phyloP scores from a whole-genome alignment of 1,284 basidiomycete genomes.

The Irpex lacteus region DNA sequence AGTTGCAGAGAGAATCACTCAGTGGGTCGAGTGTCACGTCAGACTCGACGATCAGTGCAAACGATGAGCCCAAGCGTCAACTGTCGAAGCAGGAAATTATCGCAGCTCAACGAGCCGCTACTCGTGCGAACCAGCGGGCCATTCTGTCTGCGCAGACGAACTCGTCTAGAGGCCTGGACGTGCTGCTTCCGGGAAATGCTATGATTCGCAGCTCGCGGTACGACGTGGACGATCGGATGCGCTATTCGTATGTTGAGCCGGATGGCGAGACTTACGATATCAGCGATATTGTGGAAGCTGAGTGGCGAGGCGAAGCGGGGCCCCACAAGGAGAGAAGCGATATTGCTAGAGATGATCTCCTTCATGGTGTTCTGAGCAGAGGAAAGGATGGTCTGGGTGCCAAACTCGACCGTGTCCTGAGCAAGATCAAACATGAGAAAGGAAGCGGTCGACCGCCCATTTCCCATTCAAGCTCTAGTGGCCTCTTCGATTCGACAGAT shows the following conservation, averaged over 20 bases:
- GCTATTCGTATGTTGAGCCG: constrained; percentile 88
- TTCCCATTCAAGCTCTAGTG: constrained; percentile 16
- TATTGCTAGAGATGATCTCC: constrained; percentile 51
- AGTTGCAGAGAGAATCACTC: constrained; percentile 66
- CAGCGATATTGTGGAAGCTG: constrained; percentile 88
- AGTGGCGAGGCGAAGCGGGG: constrained; percentile 55
- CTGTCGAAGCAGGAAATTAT: constrained; percentile 85
- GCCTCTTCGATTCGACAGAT: constrained; percentile 27
- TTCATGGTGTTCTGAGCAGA: constrained; percentile 59
- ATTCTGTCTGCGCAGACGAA: constrained; percentile 85
- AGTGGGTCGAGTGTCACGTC: constrained; percentile 44
- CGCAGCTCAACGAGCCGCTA: constrained; percentile 85
- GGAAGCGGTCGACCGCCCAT: constrained; percentile 22
- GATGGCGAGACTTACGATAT: constrained; percentile 90
- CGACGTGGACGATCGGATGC: constrained; percentile 67
- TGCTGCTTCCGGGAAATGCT: constrained; percentile 79
- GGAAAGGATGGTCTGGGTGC: constrained; percentile 61
- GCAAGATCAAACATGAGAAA: constrained; percentile 63
- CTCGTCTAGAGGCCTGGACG: constrained; percentile 81
- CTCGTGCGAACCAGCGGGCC: constrained; percentile 82
- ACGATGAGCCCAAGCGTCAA: constrained; percentile 40
- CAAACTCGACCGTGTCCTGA: constrained; percentile 76
- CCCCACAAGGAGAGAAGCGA: constrained; percentile 26
- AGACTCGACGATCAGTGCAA: constrained; percentile 36
- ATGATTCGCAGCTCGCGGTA: constrained; percentile 83